Conservation (phyloP, 2,329 filamentous ascomycete genomes). For the Alternaria atra region DNA sequence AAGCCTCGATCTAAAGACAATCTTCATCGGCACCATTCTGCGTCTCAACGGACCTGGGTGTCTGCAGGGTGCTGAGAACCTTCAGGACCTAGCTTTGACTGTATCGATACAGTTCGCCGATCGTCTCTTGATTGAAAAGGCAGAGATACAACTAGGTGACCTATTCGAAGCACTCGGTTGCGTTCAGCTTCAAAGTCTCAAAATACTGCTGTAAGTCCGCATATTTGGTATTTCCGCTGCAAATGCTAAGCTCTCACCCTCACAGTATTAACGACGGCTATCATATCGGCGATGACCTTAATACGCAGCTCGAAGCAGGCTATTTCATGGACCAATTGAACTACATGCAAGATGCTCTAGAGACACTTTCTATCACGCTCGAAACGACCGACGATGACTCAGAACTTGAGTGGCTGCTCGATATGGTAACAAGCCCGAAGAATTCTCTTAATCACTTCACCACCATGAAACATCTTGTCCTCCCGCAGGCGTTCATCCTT, state of each 20-base stretch:
- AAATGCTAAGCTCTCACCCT: not conserved
- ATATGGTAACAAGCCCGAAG: slow-evolving; percentile 17
- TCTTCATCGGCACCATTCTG: slow-evolving; percentile 27
- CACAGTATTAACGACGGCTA: slow-evolving; percentile 27
- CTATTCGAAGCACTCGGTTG: slow-evolving; percentile 34
- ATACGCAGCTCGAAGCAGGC: slow-evolving; percentile 19
- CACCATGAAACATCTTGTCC: slow-evolving; percentile 18
- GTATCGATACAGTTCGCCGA: slow-evolving; percentile 32
- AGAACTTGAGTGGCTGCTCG: slow-evolving; percentile 25
- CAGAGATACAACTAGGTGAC: slow-evolving; percentile 25
- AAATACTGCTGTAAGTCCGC: slow-evolving; percentile 17
- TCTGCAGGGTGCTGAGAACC: slow-evolving; percentile 25
- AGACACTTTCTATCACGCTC: slow-evolving; percentile 23
- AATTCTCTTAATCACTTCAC: slow-evolving; percentile 19
- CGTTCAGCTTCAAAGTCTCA: slow-evolving; percentile 20
- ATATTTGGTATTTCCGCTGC: not conserved
- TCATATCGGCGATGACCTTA: slow-evolving; percentile 20
- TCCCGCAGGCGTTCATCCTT: slow-evolving; percentile 31
- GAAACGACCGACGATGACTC: slow-evolving; percentile 21
- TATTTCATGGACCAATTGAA: slow-evolving; percentile 29
- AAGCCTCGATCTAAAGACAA: slow-evolving; percentile 21
- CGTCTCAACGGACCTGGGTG: slow-evolving; percentile 34
- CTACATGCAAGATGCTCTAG: slow-evolving; percentile 16
- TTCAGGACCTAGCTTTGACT: slow-evolving; percentile 24
- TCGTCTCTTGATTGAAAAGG: slow-evolving; percentile 18